Base-by-base conservation (phyloP, 2,329 filamentous ascomycete genomes). In the Ascochyta fabae region DNA sequence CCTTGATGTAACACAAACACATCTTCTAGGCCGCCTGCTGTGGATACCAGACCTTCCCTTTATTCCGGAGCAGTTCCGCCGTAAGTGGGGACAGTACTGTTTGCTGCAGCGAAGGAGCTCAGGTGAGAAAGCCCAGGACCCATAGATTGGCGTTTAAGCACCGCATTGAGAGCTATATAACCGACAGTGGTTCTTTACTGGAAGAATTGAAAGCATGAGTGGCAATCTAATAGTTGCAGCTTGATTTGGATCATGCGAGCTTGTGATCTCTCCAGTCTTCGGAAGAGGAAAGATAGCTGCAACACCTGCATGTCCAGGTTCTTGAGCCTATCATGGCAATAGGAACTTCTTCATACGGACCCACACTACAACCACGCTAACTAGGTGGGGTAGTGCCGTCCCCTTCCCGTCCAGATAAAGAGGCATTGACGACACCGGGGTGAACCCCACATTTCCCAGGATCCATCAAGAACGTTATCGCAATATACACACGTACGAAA, bases 21-120 rank as follows among this genome's bases (percentile, higher is more conserved):
- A 87, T 39, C 76, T 90, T 10, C 60, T 97, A 5, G 89, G 89
- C 2, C 85, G 95, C 58, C 84, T 91, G 8, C 77, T 96, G 42
- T 98, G 92, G 91, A 73, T 96, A 33, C 95, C 95, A 2, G 84
- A 92, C 62, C 77, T 86, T 59, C 77, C 83, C 0, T 77, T 91
- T 35, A 78, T 96, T 13, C 92, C 93, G 0, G 81, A 86, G 38
- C 83, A 82, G 56, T 88, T 86, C 61, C 85, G 83, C 65, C 85
- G 94, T 53, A 87, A 86, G 75, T 98, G 93, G 92, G 95, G 92
- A 16, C 82, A 86, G 48, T 96, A 98, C 75, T 99, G 95, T 74
- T 80, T 99, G 48, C 77, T 98, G 61, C 84, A 84, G 68, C 84
- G 86, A 62, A 63, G 52, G 43, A 23, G 9, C n/a, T 33, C 42